Evolutionary conservation across 2,329 filamentous ascomycete genomes (phyloP).

Genomic region (Aureobasidium sp.): DNA sequence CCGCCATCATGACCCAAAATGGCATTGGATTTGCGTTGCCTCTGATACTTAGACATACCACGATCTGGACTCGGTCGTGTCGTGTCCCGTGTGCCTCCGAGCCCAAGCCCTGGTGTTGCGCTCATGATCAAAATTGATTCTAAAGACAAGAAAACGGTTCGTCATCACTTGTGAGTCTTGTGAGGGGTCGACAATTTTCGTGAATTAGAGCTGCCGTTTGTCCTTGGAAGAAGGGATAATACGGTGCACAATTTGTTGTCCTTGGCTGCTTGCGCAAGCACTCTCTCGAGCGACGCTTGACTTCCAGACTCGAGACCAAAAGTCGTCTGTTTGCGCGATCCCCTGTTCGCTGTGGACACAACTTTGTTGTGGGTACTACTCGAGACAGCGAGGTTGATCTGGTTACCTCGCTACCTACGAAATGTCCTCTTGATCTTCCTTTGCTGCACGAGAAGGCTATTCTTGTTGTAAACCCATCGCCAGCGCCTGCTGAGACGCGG

Average conservation of each 20-base stretch:
- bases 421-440: background rate
- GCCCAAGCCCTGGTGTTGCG: background rate
- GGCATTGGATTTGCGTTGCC: background rate
- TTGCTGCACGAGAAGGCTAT: background rate
- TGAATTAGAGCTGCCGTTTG: background rate
- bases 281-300: background rate
- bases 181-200: constrained; percentile 5
- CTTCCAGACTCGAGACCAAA: background rate
- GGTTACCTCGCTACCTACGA: background rate
- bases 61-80: background rate
- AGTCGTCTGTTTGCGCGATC: background rate
- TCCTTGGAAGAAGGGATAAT: background rate
- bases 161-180: background rate
- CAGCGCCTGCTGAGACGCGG: constrained; percentile 9
- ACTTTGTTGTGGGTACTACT: background rate
- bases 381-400: background rate
- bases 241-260: background rate
- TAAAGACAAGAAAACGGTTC: constrained; percentile 4
- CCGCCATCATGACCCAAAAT: no score
- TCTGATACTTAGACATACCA: background rate
- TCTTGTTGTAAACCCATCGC: background rate
- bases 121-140: background rate
- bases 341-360: background rate
- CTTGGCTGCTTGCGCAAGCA: constrained; percentile 9
- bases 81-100: background rate